Conservation (phyloP, 148 eudicot genomes). For the Mesembryanthemum crystallinum region DNA sequence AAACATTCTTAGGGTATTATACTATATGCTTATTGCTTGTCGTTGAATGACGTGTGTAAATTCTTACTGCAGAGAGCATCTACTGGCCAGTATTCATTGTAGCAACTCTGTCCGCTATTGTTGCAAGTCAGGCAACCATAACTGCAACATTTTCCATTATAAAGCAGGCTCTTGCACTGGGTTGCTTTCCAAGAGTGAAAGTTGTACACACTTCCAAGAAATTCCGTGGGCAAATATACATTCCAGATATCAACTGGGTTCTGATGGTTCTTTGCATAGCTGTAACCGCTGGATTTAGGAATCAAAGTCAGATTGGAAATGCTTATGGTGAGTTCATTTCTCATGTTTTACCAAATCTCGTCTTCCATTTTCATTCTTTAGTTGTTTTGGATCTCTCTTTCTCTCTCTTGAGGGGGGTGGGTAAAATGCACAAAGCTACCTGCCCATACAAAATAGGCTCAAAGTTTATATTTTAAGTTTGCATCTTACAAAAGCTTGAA, state of each 20-base stretch:
- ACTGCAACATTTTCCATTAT: slow-evolving; percentile 94
- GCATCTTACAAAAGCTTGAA: too few species aligned
- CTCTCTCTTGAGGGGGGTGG: too few species aligned
- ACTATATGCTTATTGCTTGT: not conserved
- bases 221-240: slow-evolving; percentile 70
- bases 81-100: slow-evolving; percentile 92
- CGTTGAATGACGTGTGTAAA: not conserved
- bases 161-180: slow-evolving; percentile 90
- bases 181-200: slow-evolving; percentile 97
- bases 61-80: slow-evolving; percentile 58
- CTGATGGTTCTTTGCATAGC: slow-evolving; percentile 75
- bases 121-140: slow-evolving; percentile 98
- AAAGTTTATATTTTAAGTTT: too few species aligned
- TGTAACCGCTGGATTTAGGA: slow-evolving; percentile 71
- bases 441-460: too few species aligned
- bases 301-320: slow-evolving; percentile 77
- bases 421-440: too few species aligned
- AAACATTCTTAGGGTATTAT: not conserved
- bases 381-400: not conserved
- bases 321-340: slow-evolving; percentile 69
- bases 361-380: not conserved
- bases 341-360: not conserved
- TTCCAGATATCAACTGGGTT: slow-evolving; percentile 84
- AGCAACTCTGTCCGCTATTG: slow-evolving; percentile 94
- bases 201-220: slow-evolving; percentile 93